Evolutionary conservation across 2,329 filamentous ascomycete species (phyloP).

Genomic region (Colletotrichum zoysiae): DNA sequence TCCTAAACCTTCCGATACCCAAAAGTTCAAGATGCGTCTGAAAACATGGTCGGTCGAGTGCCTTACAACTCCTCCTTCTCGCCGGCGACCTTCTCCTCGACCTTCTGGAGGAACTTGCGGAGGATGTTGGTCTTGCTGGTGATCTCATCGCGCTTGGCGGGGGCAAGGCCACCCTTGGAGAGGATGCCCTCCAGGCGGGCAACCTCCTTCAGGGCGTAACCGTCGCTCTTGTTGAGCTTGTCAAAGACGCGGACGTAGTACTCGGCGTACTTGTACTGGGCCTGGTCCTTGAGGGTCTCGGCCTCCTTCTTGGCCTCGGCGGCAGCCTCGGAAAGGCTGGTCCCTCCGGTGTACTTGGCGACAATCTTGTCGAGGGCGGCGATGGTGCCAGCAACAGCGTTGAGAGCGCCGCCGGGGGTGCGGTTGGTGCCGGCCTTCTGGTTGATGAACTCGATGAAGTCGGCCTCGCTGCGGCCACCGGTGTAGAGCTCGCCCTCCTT

Average conservation of each 20-base stretch:
- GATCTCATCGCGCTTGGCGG: constrained; percentile 90
- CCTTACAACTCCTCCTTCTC: constrained; percentile 79
- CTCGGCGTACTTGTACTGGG: constrained; percentile 82
- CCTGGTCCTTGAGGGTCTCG: constrained; percentile 71
- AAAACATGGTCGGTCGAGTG: constrained; percentile 6
- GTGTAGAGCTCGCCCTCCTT: constrained; percentile 78
- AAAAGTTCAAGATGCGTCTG: constrained; percentile 15
- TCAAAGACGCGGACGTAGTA: constrained; percentile 95
- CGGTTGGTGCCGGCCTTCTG: constrained; percentile 90
- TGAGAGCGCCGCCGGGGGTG: constrained; percentile 81
- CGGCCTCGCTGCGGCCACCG: constrained; percentile 81
- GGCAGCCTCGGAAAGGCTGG: constrained; percentile 72
- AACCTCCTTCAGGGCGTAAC: constrained; percentile 88
- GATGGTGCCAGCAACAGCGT: constrained; percentile 84
- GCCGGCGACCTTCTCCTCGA: constrained; percentile 61
- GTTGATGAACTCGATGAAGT: constrained; percentile 87
- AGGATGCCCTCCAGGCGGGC: constrained; percentile 83
- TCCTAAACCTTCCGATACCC: neutral
- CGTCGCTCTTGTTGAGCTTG: constrained; percentile 83
- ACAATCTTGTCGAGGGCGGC: constrained; percentile 82
- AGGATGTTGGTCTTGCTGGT: constrained; percentile 90
- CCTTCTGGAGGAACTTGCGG: constrained; percentile 77
- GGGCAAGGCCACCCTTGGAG: constrained; percentile 86
- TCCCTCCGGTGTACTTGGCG: constrained; percentile 76
- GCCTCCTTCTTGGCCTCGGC: constrained; percentile 80